These are phyloP conservation scores for Calendula officinalis DNA, from an alignment of 129 eudicot species.

Conservation along the genomic window DNA sequence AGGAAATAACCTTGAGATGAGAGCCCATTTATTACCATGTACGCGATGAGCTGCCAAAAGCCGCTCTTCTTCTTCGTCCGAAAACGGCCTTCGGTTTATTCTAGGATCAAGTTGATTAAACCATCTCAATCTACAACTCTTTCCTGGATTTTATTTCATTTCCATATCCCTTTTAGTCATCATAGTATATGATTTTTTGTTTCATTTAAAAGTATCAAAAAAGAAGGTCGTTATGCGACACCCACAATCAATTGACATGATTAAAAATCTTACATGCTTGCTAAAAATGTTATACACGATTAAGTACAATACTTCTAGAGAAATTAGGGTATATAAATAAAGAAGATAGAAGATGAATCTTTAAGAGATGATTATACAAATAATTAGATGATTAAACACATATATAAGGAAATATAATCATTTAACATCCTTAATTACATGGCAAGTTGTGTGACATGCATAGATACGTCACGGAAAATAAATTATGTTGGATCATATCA, in stretches of 20 bases:
- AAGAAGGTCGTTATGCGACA: too few species aligned
- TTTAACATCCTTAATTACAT: neutral
- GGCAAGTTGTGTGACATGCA: neutral
- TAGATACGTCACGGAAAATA: neutral
- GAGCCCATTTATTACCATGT: constrained; percentile 95
- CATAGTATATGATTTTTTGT: too few species aligned
- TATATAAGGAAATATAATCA: neutral
- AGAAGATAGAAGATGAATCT: neutral
- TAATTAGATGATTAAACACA: neutral
- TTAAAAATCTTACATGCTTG: too few species aligned
- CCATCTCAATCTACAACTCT: constrained; percentile 93
- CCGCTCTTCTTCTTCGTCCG: constrained; percentile 76
- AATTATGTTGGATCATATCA: neutral
- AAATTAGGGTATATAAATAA: too few species aligned
- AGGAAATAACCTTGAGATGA: constrained; percentile 75
- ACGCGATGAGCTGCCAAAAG: constrained; percentile 74
- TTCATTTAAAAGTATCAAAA: too few species aligned
- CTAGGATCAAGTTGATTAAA: constrained; percentile 91
- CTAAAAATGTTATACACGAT: too few species aligned
- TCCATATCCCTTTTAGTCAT: neutral
- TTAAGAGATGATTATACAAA: neutral
- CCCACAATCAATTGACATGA: too few species aligned
- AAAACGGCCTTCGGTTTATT: constrained; percentile 72
- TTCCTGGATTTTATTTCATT: constrained; percentile 40
- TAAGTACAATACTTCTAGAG: too few species aligned